These are phyloP conservation scores for Lippia alba DNA, from an alignment of 305 asterid species.

Conservation along the genomic window DNA sequence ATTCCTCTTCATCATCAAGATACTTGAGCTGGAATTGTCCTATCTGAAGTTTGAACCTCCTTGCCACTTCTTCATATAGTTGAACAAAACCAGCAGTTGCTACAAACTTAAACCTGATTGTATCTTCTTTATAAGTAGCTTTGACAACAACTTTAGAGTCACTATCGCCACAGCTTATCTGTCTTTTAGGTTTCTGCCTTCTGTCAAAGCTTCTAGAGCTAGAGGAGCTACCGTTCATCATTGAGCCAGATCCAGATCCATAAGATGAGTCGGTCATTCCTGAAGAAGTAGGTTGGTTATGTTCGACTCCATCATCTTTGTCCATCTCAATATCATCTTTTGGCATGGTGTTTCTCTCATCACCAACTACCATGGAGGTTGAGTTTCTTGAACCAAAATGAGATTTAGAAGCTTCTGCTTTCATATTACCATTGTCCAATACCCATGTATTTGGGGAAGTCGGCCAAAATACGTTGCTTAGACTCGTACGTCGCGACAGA, in stretches of 20 bases:
- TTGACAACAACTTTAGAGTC: constrained; percentile 48
- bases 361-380: constrained; percentile 38
- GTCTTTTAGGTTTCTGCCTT: constrained; percentile 30
- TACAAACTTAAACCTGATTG: constrained; percentile 54
- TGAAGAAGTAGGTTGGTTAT: constrained; percentile 57
- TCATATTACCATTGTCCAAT: constrained; percentile 21
- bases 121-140: constrained; percentile 59
- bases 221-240: constrained; percentile 49
- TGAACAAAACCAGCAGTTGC: constrained; percentile 41
- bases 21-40: constrained; percentile 66
- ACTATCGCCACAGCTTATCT: constrained; percentile 35
- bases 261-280: constrained; percentile 60
- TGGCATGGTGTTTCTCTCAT: constrained; percentile 37
- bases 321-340: constrained; percentile 39
- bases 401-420: constrained; percentile 38
- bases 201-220: constrained; percentile 44
- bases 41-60: constrained; percentile 50
- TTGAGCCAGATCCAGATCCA: constrained; percentile 46
- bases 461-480: constrained; percentile 44
- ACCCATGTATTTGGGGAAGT: constrained; percentile 38
- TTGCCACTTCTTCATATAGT: constrained; percentile 58
- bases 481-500: constrained; percentile 40
- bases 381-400: constrained; percentile 46
- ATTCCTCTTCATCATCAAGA: constrained; percentile 69
- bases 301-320: constrained; percentile 50